These are phyloP conservation scores for Isoetes engelmannii DNA, from an alignment of 83 land plant species.

Conservation along the genomic window DNA sequence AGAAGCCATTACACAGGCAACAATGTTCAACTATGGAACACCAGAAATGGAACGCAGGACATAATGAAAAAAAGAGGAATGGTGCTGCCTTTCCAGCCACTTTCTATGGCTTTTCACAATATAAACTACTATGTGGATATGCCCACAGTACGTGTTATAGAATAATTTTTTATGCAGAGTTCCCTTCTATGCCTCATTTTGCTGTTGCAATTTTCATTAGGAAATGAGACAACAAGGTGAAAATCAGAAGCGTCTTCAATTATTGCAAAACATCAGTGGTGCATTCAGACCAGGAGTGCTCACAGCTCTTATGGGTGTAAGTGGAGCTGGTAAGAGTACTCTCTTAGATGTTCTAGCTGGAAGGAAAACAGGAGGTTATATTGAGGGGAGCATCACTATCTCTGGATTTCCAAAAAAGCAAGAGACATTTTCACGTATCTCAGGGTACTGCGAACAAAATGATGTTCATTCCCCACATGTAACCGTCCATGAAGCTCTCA, in stretches of 20 bases:
- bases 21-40: no score
- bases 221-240: neutral
- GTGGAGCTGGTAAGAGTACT: constrained; percentile 2
- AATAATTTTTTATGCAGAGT: neutral
- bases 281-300: constrained; percentile 1
- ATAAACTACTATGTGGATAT: neutral
- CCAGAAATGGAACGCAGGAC: no score
- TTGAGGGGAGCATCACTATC: neutral
- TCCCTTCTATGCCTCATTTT: neutral
- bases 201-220: neutral
- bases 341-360: constrained; percentile 2
- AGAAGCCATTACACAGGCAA: no score
- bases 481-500: neutral
- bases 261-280: neutral
- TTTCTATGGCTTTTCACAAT: neutral
- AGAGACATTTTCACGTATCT: neutral
- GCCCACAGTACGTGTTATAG: neutral
- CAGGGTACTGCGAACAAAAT: constrained; percentile 1
- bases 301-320: neutral
- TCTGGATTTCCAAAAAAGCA: neutral
- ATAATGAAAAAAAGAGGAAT: constrained; percentile 1
- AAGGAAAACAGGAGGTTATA: neutral
- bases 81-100: constrained; percentile 2
- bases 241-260: neutral
- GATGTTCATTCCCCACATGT: neutral